phyloP scores from a whole-genome alignment of 371 early-diverging fungal genomes.

The Mucor velutinosus region DNA sequence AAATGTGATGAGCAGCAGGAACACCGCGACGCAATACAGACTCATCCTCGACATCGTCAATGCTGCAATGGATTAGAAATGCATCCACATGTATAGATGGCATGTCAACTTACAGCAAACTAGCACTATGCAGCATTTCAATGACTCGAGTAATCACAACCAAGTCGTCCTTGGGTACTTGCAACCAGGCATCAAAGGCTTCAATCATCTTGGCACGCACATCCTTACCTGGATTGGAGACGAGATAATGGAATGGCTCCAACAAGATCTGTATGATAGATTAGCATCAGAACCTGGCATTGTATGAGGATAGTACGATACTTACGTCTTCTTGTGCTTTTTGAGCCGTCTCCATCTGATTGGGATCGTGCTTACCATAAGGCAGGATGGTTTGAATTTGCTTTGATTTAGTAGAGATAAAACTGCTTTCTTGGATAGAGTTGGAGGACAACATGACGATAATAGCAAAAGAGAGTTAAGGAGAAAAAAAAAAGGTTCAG shows the following conservation, averaged over 20 bases:
- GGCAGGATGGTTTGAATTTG: slow-evolving; percentile 13
- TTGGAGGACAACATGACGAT: not conserved
- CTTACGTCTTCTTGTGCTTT: slow-evolving; percentile 24
- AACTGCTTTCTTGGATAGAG: slow-evolving; percentile 10
- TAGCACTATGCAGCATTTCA: slow-evolving; percentile 94
- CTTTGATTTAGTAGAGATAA: slow-evolving; percentile 8
- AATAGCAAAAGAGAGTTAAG: not conserved
- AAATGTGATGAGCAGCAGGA: slow-evolving; percentile 96
- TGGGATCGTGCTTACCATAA: slow-evolving; percentile 15
- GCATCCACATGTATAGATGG: not conserved
- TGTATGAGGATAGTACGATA: not conserved
- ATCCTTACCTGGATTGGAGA: slow-evolving; percentile 87
- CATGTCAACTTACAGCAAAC: slow-evolving; percentile 73
- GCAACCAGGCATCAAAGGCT: slow-evolving; percentile 90
- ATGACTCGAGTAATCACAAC: slow-evolving; percentile 79
- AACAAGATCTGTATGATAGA: slow-evolving; percentile 56
- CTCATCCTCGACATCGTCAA: slow-evolving; percentile 97
- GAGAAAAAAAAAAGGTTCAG: not conserved
- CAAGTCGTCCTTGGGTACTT: slow-evolving; percentile 73
- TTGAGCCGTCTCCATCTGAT: slow-evolving; percentile 6
- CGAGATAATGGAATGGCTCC: slow-evolving; percentile 86
- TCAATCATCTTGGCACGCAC: slow-evolving; percentile 86
- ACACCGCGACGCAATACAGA: slow-evolving; percentile 86
- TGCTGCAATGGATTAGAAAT: slow-evolving; percentile 40
- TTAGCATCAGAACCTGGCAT: not conserved